These are phyloP conservation scores for Phaseolus coccineus DNA, from an alignment of 331 rosid species.

Conservation along the genomic window DNA sequence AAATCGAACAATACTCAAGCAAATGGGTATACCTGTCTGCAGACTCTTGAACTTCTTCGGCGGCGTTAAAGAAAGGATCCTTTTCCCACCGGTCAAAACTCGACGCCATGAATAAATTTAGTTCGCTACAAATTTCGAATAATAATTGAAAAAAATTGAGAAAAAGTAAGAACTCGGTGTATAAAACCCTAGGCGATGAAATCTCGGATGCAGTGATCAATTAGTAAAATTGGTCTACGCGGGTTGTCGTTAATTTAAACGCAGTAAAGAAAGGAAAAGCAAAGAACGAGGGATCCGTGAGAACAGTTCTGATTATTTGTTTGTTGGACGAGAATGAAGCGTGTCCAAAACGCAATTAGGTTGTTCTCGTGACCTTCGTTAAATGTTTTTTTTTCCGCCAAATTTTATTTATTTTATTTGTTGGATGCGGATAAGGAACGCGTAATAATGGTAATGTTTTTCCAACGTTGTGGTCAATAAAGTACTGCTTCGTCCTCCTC, in stretches of 20 bases:
- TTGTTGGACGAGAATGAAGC: slow-evolving; percentile 37
- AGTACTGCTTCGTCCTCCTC: background rate
- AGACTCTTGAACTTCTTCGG: slow-evolving; percentile 97
- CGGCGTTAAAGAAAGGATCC: slow-evolving; percentile 89
- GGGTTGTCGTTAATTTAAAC: slow-evolving; percentile 8
- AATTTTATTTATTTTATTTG: background rate
- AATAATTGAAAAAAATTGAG: background rate
- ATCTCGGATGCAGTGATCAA: background rate
- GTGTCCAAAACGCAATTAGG: slow-evolving; percentile 22
- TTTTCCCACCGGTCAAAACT: slow-evolving; percentile 96
- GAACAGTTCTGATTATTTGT: slow-evolving; percentile 21
- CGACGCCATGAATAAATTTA: slow-evolving; percentile 66
- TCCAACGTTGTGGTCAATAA: slow-evolving; percentile 37
- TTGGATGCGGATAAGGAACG: slow-evolving; percentile 1
- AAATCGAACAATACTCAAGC: background rate
- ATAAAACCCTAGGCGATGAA: slow-evolving; percentile 46
- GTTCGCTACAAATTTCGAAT: slow-evolving; percentile 26
- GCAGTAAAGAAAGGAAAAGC: background rate
- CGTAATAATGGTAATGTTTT: background rate
- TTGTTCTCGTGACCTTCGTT: background rate
- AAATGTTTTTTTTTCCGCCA: background rate
- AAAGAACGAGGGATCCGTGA: slow-evolving; percentile 11
- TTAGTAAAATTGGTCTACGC: background rate
- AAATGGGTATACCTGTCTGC: slow-evolving; percentile 77
- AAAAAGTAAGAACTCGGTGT: background rate